A percentile compares a stretch with the other conserved stretches of the same genome.
phyloP scores from a whole-genome alignment of 495 filamentous ascomycete genomes.

The Alectoria sarmentosa region DNA sequence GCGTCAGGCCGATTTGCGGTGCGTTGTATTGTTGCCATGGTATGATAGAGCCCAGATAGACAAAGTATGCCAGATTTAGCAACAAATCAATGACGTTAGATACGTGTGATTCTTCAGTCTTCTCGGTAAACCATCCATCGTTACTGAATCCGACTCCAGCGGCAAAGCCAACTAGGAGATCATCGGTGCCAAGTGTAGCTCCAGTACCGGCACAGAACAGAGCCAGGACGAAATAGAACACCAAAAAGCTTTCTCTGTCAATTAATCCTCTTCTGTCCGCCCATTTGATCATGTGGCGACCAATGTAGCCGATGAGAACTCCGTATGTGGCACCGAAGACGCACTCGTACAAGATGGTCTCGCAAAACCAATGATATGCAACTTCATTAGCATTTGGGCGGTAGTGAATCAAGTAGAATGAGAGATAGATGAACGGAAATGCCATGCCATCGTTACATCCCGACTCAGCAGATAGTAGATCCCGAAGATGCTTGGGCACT shows the following conservation, averaged over 20 bases:
- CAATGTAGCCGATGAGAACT: conserved; percentile 79
- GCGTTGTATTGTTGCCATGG: conserved; percentile 87
- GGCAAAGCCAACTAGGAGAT: conserved; percentile 93
- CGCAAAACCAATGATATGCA: conserved; percentile 79
- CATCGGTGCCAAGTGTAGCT: conserved; percentile 86
- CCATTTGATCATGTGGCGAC: conserved; percentile 81
- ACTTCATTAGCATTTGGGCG: conserved; percentile 59
- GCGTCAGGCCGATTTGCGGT: conserved; percentile 58
- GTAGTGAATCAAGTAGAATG: conserved; percentile 80
- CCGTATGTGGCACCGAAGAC: conserved; percentile 87
- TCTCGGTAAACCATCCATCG: conserved; percentile 97
- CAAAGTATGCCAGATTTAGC: conserved; percentile 95
- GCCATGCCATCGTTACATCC: conserved; percentile 99
- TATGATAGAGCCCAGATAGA: conserved; percentile 95
- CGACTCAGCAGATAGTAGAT: conserved; percentile 92
- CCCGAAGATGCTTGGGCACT: conserved; percentile 93
- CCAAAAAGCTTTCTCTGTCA: conserved; percentile 93
- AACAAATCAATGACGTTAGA: conserved; percentile 98
- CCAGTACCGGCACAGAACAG: conserved; percentile 96
- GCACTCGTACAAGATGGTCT: conserved; percentile 93
- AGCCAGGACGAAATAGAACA: conserved; percentile 97
- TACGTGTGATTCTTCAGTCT: conserved; percentile 97
- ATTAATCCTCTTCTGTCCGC: conserved; percentile 83
- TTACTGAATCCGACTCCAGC: conserved; percentile 97
- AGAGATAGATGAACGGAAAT: conserved; percentile 95